These are phyloP conservation scores for Salix exigua DNA, from an alignment of 345 rosid species.

Conservation along the genomic window DNA sequence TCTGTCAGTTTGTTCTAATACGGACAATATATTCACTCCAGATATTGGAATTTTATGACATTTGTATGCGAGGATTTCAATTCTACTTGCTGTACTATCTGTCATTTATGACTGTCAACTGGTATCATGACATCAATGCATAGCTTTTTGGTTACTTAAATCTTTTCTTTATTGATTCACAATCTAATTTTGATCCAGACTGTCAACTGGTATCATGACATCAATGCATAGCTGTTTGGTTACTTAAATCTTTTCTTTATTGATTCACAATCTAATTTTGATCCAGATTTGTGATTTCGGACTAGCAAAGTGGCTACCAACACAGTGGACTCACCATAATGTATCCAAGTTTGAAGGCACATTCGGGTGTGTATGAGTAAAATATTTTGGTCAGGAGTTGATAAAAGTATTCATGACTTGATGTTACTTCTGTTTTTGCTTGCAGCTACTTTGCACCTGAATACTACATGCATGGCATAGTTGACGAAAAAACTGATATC, in stretches of 20 bases:
- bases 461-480: conserved; percentile 89
- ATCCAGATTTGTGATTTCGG: conserved; percentile 89
- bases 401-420: neutral
- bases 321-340: conserved; percentile 72
- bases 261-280: conserved; percentile 10
- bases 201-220: neutral
- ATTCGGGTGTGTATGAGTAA: conserved; percentile 60
- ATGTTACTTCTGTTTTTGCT: conserved; percentile 6
- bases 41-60: neutral
- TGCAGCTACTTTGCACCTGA: conserved; percentile 92
- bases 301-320: conserved; percentile 91
- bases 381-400: neutral
- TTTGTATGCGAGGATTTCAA: neutral
- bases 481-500: conserved; percentile 90
- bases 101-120: neutral
- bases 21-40: neutral
- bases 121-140: neutral
- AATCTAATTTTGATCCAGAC: conserved; percentile 34
- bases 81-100: neutral
- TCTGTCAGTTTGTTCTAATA: neutral
- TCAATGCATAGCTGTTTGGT: neutral
- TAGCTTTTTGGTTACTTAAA: neutral
- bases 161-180: conserved; percentile 11
- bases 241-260: neutral
- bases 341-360: conserved; percentile 95